Percentiles rank a stretch among this genome's conserved stretches.
These are phyloP conservation scores for Megacollybia marginata DNA, from an alignment of 768 basidiomycete genomes.

Conservation along the genomic window DNA sequence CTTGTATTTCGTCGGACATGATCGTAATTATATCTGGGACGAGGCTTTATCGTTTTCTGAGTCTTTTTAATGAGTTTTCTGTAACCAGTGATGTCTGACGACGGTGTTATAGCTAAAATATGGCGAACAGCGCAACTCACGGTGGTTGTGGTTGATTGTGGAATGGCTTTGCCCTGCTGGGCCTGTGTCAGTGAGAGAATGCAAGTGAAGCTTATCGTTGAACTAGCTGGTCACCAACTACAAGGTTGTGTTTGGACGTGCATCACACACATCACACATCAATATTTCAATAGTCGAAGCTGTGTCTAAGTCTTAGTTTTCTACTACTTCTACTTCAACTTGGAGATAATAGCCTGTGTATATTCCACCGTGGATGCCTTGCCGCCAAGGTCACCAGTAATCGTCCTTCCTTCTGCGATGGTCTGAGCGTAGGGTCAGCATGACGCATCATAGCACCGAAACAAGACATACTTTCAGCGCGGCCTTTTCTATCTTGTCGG, in stretches of 20 bases:
- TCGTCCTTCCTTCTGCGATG: conserved; percentile 91
- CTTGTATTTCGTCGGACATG: conserved; percentile 78
- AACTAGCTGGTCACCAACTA: too few relatives aligned
- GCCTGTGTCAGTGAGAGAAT: conserved; percentile 68
- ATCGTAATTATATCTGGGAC: conserved; percentile 63
- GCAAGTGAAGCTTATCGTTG: conserved; percentile 30
- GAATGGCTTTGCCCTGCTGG: conserved; percentile 84
- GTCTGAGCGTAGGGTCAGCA: conserved; percentile 45
- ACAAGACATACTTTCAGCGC: conserved; percentile 66
- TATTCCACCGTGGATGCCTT: conserved; percentile 86
- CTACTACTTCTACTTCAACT: conserved; percentile 36
- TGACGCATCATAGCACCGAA: not conserved
- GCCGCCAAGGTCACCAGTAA: conserved; percentile 95
- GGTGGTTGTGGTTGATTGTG: conserved; percentile 24
- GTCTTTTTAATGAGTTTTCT: conserved; percentile 34
- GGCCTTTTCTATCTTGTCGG: conserved; percentile 87
- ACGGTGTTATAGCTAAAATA: not conserved
- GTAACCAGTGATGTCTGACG: conserved; percentile 20
- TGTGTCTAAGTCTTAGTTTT: conserved; percentile 5
- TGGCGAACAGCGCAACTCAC: conserved; percentile 37
- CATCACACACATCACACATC: conserved; percentile 2
- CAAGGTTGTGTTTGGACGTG: not conserved
- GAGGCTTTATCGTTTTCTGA: conserved; percentile 40
- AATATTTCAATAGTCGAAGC: conserved; percentile 6
- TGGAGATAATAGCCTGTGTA: conserved; percentile 79